Conservation (phyloP, 495 filamentous ascomycete genomes). For the Immersiella caudata region DNA sequence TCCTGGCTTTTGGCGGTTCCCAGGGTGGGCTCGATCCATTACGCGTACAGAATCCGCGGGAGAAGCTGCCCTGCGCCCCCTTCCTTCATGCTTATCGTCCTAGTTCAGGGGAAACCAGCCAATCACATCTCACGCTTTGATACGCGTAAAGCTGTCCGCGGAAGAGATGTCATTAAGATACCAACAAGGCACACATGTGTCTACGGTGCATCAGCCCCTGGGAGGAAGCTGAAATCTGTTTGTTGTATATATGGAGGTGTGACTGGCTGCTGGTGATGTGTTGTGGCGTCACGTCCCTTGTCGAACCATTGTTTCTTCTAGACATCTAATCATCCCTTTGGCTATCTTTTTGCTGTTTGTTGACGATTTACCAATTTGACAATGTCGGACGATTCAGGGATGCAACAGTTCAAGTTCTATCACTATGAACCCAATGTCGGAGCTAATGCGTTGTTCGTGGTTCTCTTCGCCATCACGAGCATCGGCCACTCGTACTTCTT, state of each 20-base stretch:
- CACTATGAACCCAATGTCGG: constrained; percentile 54
- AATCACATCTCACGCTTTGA: background rate
- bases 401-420: constrained; percentile 38
- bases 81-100: background rate
- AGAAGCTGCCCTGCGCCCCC: background rate
- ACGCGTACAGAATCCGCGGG: background rate
- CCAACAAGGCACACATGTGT: background rate
- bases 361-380: background rate
- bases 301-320: no score
- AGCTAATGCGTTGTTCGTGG: constrained; percentile 52
- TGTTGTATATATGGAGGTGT: no score
- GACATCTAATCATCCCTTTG: no score
- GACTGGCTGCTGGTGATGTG: no score
- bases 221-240: background rate
- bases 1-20: background rate
- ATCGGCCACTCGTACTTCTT: constrained; percentile 54
- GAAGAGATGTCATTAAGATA: background rate
- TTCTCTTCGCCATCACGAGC: constrained; percentile 53
- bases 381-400: constrained; percentile 4
- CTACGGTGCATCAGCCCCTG: background rate
- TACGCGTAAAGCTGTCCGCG: constrained; percentile 11
- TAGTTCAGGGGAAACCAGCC: background rate
- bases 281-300: no score
- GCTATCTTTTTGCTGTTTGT: background rate
- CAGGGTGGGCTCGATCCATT: background rate